A percentile compares a stretch with the other conserved stretches of the same genome.
Evolutionary conservation across 2,329 filamentous ascomycete species (phyloP).

Genomic region (Monascus ruber): DNA sequence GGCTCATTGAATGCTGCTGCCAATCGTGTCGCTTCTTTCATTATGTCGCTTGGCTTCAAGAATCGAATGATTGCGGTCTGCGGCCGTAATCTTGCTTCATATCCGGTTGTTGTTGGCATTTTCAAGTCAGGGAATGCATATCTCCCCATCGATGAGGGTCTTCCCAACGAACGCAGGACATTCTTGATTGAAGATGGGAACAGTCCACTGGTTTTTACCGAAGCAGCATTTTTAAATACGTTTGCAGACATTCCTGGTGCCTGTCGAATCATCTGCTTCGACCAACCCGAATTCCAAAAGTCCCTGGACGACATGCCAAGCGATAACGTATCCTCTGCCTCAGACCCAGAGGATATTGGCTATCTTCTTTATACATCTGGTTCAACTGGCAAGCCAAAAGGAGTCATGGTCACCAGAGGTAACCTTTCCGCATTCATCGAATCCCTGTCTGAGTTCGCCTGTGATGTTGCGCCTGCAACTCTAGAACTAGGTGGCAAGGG

Average conservation of each 20-base stretch:
- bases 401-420: constrained; percentile 76
- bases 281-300: constrained; percentile 9
- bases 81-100: constrained; percentile 15
- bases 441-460: constrained; percentile 16
- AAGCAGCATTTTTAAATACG: constrained; percentile 6
- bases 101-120: constrained; percentile 19
- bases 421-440: constrained; percentile 19
- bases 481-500: constrained; percentile 14
- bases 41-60: constrained; percentile 10
- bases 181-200: constrained; percentile 18
- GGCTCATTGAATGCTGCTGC: constrained; percentile 11
- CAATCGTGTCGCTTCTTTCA: constrained; percentile 14
- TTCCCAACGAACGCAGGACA: constrained; percentile 18
- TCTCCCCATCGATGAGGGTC: constrained; percentile 22
- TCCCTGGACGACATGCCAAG: constrained; percentile 7
- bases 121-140: constrained; percentile 24
- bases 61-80: constrained; percentile 19
- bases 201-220: constrained; percentile 19
- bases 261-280: constrained; percentile 13
- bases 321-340: constrained; percentile 6
- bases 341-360: constrained; percentile 9
- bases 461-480: constrained; percentile 13
- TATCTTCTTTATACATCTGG: constrained; percentile 80
- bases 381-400: constrained; percentile 92
- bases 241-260: constrained; percentile 8